Conservation (phyloP, 2,329 filamentous ascomycete species). For the Aureobasidium vineae region DNA sequence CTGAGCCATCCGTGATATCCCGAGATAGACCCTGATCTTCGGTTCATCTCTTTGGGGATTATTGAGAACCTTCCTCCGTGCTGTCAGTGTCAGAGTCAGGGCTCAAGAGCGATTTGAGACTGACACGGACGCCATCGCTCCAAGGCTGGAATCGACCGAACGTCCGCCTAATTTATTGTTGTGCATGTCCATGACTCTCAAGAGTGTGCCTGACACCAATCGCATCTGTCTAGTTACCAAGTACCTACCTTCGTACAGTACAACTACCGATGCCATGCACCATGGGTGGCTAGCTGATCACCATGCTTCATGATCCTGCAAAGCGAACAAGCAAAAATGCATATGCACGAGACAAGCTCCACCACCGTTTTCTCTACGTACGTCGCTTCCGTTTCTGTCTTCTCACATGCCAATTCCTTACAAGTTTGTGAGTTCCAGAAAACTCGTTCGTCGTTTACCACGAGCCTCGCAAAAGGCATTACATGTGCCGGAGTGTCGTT, state of each 20-base stretch:
- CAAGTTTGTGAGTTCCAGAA: not conserved
- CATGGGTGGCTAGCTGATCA: conserved; percentile 9
- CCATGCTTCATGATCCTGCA: conserved; percentile 13
- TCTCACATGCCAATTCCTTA: not conserved
- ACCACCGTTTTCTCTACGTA: conserved; percentile 6
- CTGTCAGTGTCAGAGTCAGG: conserved; percentile 13
- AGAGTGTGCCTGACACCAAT: not conserved
- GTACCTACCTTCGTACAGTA: not conserved
- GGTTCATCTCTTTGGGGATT: conserved; percentile 1
- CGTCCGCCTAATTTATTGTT: not conserved
- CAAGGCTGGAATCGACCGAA: not conserved
- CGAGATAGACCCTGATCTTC: conserved; percentile 22
- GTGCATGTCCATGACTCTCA: conserved; percentile 15
- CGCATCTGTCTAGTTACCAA: not conserved
- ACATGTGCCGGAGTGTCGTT: not conserved
- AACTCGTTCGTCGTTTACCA: not conserved
- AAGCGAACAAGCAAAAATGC: conserved; percentile 17
- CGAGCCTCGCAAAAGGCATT: not conserved
- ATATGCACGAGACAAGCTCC: conserved; percentile 22
- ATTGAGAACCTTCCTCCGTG: not conserved
- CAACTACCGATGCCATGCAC: conserved; percentile 6
- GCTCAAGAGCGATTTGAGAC: conserved; percentile 1
- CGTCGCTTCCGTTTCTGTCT: conserved; percentile 9
- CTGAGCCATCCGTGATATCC: conserved; percentile 15
- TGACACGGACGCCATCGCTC: not conserved